phyloP scores from a whole-genome alignment of 129 eudicot species.

The Centaurea solstitialis region DNA sequence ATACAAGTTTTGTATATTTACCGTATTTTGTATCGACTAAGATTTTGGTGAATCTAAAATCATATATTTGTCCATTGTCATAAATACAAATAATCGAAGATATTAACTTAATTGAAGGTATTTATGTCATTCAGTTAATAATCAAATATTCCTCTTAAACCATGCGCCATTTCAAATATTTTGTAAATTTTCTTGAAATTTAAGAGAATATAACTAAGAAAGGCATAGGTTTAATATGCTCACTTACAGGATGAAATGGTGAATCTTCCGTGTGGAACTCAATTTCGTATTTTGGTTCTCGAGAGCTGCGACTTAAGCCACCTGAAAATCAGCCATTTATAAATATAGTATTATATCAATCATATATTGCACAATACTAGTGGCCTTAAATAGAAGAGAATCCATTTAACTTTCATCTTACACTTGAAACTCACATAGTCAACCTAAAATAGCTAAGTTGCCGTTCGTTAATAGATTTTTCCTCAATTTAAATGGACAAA shows the following conservation, averaged over 20 bases:
- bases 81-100: neutral
- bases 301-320: conserved; percentile 72
- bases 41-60: neutral
- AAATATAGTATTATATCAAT: neutral
- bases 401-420: neutral
- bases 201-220: neutral
- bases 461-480: neutral
- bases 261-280: conserved; percentile 84
- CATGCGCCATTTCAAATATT: too few relatives aligned
- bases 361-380: neutral
- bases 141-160: too few relatives aligned
- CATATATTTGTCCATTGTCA: neutral
- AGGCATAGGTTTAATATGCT: neutral
- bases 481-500: neutral
- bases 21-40: too few relatives aligned
- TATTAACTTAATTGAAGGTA: neutral
- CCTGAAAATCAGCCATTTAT: conserved; percentile 42
- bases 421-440: neutral
- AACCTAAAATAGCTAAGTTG: neutral
- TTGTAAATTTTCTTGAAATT: too few relatives aligned
- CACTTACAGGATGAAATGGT: conserved; percentile 77
- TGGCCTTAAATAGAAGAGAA: neutral
- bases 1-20: neutral
- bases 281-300: conserved; percentile 83
- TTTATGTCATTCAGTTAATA: too few relatives aligned